phyloP scores from a whole-genome alignment of 176 grass and related monocot genomes.

The Eremochloa ophiuroides region DNA sequence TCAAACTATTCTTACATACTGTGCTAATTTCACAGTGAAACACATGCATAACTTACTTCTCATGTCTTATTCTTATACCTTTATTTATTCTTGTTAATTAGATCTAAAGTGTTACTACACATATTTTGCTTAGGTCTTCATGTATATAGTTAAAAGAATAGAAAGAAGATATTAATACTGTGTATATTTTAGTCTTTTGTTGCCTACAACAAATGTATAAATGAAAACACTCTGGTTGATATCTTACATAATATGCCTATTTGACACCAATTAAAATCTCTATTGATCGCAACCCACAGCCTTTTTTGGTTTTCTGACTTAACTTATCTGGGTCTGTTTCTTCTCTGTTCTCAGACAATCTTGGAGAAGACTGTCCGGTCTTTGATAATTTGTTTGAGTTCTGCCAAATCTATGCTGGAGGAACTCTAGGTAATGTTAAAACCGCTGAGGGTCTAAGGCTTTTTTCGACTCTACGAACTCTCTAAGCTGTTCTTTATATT shows the following conservation, averaged over 20 bases:
- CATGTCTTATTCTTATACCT: not conserved
- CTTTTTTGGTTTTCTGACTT: conserved; percentile 1
- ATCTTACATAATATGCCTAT: not conserved
- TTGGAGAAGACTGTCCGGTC: conserved; percentile 93
- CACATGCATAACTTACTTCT: not conserved
- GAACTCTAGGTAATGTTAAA: conserved; percentile 83
- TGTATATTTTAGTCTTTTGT: not conserved
- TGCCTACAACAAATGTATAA: conserved; percentile 16
- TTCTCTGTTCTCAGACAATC: conserved; percentile 66
- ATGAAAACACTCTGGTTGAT: not conserved
- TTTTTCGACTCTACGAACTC: conserved; percentile 2
- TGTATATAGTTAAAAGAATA: conserved; percentile 10
- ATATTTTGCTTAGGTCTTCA: conserved; percentile 10
- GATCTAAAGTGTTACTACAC: not conserved
- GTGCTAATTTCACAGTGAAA: conserved; percentile 9
- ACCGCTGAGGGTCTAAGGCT: not conserved
- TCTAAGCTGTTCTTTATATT: conserved; percentile 39
- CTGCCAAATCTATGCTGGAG: conserved; percentile 98
- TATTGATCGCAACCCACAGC: not conserved
- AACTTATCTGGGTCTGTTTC: not conserved
- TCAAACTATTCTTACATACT: conserved; percentile 14
- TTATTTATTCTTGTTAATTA: conserved; percentile 14
- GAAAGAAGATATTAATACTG: not conserved
- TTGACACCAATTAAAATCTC: conserved; percentile 2
- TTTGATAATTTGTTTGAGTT: conserved; percentile 99